These are phyloP conservation scores for Boletus hoseneyae DNA, from an alignment of 1,284 basidiomycete species.

Conservation along the genomic window DNA sequence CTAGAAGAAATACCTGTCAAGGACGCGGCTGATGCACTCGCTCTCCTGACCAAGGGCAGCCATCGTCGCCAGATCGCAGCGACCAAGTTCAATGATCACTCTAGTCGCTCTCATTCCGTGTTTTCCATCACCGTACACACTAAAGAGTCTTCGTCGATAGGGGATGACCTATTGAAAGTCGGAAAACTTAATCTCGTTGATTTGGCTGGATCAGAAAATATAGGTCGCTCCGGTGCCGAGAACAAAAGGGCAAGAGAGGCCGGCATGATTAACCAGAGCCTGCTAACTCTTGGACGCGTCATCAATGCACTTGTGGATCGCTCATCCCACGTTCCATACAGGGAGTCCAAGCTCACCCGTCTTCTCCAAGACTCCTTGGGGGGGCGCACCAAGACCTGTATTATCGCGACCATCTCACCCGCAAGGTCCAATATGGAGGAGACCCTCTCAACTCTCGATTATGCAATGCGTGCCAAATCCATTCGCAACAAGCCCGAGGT, in stretches of 20 bases:
- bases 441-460: conserved; percentile 96
- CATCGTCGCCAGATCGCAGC: conserved; percentile 91
- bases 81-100: conserved; percentile 98
- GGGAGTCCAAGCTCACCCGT: conserved; percentile 93
- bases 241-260: conserved; percentile 95
- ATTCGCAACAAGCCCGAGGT: conserved; percentile 96
- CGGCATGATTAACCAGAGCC: conserved; percentile 98
- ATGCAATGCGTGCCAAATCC: conserved; percentile 93
- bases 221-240: conserved; percentile 93
- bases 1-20: conserved; percentile 88
- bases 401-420: conserved; percentile 94
- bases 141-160: conserved; percentile 76
- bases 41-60: conserved; percentile 85
- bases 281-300: conserved; percentile 93
- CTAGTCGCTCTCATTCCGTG: conserved; percentile 97
- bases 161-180: conserved; percentile 88
- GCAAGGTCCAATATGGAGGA: conserved; percentile 94
- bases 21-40: conserved; percentile 82
- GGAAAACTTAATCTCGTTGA: conserved; percentile 98
- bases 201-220: conserved; percentile 96
- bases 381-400: conserved; percentile 97
- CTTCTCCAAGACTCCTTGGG: conserved; percentile 98
- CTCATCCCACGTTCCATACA: conserved; percentile 90
- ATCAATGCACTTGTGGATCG: conserved; percentile 97
- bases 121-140: conserved; percentile 94